Conservation (phyloP, 2,329 filamentous ascomycete genomes). For the Plectosphaerella sp. region DNA sequence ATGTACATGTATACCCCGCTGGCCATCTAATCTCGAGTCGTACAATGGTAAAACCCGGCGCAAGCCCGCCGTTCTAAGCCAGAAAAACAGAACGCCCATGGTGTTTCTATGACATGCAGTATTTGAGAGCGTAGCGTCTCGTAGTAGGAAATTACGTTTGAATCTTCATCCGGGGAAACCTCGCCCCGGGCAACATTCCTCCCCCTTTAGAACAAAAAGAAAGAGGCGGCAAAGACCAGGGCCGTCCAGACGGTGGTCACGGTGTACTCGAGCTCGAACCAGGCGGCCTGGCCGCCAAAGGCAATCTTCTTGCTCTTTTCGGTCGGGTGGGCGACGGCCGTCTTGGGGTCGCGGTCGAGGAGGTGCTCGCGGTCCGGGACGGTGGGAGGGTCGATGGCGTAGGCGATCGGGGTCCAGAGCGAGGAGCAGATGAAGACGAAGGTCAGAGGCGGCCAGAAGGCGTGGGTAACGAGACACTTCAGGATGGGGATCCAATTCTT, state of each 20-base stretch:
- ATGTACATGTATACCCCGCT: too few relatives aligned
- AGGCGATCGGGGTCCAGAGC: constrained; percentile 55
- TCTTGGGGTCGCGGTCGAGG: constrained; percentile 49
- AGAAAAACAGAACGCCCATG: too few relatives aligned
- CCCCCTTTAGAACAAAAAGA: constrained; percentile 23
- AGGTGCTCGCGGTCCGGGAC: constrained; percentile 55
- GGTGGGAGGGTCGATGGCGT: constrained; percentile 55
- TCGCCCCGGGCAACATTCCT: background rate
- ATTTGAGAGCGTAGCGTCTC: too few relatives aligned
- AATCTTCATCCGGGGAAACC: too few relatives aligned
- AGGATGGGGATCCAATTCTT: constrained; percentile 24
- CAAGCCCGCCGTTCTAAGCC: too few relatives aligned
- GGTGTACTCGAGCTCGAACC: constrained; percentile 53
- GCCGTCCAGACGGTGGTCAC: constrained; percentile 44
- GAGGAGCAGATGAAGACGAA: constrained; percentile 52
- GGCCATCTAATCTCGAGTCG: too few relatives aligned
- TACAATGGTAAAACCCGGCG: too few relatives aligned
- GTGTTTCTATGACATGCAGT: too few relatives aligned
- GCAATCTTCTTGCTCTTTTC: constrained; percentile 49
- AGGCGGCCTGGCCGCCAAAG: constrained; percentile 47
- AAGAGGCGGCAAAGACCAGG: constrained; percentile 41
- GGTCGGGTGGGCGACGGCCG: constrained; percentile 47
- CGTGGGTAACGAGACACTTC: constrained; percentile 52
- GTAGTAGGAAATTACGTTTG: too few relatives aligned
- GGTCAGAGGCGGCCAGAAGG: constrained; percentile 57